Base-by-base conservation (phyloP, 1,284 basidiomycete genomes). In the Irpex sp. region DNA sequence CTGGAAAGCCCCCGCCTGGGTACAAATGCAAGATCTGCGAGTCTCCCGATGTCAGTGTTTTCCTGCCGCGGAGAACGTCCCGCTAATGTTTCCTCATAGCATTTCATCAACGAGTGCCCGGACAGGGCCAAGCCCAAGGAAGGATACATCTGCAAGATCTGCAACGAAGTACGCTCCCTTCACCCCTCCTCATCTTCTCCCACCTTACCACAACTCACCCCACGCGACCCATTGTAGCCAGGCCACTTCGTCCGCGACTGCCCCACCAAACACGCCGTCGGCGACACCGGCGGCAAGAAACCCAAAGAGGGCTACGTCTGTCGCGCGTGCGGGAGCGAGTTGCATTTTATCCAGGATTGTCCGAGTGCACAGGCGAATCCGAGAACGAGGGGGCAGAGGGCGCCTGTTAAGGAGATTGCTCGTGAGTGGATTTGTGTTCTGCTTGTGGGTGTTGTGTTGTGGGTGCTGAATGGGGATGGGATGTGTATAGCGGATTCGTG, bases 231-330 rank as follows among this genome's bases (percentile, higher is more conserved):
- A n/a, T n/a, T n/a, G n/a, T n/a, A 91, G 85, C 76, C 87, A 36
- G 93, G 90, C 42, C 93, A 95, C 72, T 85, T 92, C 67, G 82
- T 95, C 58, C 89, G 91, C 39, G 92, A 95, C 69, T 96, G 94
- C 73, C 93, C 93, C 0, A 86, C 87, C 18, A 84, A 83, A 71
- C 81, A 91, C 65, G 84, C 85, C 12, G 77, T 84, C 4, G 90
- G 88, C 3, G 89, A 92, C 68, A 91, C 89, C 0, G 88, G 89
- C 10, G 89, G 90, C 7, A 82, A 80, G 48, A 93, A 91, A 71
- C 91, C 91, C 5, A 89, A 82, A 62, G 80, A 87, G 69, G 92
- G 92, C 45, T 96, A 96, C 67, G 82, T 91, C 7, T 96, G 94
- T 74, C 84, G 92, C 57, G 93, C 91, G 4, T 96, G 94, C 72